These are phyloP conservation scores for Scheffersomyces quercinus DNA, from an alignment of 1,139 yeast genomes.

Conservation along the genomic window DNA sequence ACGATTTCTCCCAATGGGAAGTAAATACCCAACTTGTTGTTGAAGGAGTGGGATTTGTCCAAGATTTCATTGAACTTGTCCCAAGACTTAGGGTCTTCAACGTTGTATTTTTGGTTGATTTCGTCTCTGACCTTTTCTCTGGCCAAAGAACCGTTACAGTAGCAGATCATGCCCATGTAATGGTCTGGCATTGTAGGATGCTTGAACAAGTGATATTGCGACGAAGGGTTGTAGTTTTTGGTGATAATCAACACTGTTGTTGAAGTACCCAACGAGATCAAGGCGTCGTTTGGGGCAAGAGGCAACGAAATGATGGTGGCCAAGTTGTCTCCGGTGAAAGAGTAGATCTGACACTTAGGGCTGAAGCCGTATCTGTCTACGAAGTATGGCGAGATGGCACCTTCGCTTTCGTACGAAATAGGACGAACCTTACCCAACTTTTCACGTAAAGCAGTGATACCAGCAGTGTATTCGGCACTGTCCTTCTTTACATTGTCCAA, in stretches of 20 bases:
- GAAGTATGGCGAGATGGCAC: slow-evolving; percentile 59
- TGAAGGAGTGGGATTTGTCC: slow-evolving; percentile 34
- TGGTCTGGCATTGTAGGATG: slow-evolving; percentile 79
- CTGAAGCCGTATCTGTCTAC: slow-evolving; percentile 62
- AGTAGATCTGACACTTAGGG: slow-evolving; percentile 53
- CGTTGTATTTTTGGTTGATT: slow-evolving; percentile 48
- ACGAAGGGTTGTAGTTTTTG: slow-evolving; percentile 72
- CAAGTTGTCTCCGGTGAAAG: slow-evolving; percentile 88
- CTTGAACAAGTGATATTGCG: slow-evolving; percentile 79
- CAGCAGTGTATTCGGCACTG: slow-evolving; percentile 23
- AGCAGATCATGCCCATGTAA: slow-evolving; percentile 95
- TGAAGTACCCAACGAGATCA: slow-evolving; percentile 84
- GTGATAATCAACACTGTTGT: slow-evolving; percentile 85
- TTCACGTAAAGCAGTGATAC: slow-evolving; percentile 37
- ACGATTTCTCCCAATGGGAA: slow-evolving; percentile 89
- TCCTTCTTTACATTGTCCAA: slow-evolving; percentile 29
- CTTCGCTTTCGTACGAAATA: slow-evolving; percentile 41
- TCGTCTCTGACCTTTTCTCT: slow-evolving; percentile 73
- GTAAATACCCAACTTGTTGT: slow-evolving; percentile 67
- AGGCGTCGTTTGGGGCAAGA: slow-evolving; percentile 69
- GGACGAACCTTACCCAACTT: slow-evolving; percentile 57
- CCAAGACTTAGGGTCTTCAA: slow-evolving; percentile 52
- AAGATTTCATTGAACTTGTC: slow-evolving; percentile 60
- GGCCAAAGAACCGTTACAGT: slow-evolving; percentile 88
- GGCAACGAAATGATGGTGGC: slow-evolving; percentile 88